Evolutionary conservation across 129 eudicot species (phyloP).

Genomic region (Flaveria trinervia): DNA sequence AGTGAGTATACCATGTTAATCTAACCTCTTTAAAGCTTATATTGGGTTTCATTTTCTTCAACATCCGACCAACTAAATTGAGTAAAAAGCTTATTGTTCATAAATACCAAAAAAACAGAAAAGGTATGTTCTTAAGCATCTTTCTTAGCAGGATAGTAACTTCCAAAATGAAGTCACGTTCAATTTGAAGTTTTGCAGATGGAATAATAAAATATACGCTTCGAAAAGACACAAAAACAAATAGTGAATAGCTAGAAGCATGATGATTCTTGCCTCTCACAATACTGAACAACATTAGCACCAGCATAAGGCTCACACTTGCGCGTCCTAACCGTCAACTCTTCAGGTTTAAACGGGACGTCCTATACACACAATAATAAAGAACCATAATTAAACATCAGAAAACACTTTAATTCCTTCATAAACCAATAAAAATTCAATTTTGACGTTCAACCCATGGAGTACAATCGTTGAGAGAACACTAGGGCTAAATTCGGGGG

Average conservation of each 20-base stretch:
- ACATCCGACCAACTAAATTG: not conserved
- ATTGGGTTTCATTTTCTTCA: slow-evolving; percentile 9
- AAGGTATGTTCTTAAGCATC: too few species aligned
- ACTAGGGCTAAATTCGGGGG: too few species aligned
- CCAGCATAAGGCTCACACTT: slow-evolving; percentile 78
- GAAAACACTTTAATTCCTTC: not conserved
- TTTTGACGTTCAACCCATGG: not conserved
- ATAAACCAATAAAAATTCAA: not conserved
- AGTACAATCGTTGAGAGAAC: not conserved
- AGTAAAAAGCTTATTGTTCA: not conserved
- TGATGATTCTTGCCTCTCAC: slow-evolving; percentile 59
- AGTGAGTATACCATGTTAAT: not conserved
- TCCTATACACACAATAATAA: slow-evolving; percentile 41
- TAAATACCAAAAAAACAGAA: too few species aligned
- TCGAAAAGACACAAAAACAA: not conserved
- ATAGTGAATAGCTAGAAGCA: not conserved
- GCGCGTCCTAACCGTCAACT: slow-evolving; percentile 62
- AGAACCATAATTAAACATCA: not conserved
- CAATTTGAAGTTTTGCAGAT: not conserved
- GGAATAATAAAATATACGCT: not conserved
- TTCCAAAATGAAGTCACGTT: not conserved
- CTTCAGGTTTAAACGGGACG: slow-evolving; percentile 73
- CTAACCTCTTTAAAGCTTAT: not conserved
- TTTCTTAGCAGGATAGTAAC: too few species aligned
- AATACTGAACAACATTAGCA: slow-evolving; percentile 49